Evolutionary conservation across 345 rosid species (phyloP), one percentile per base, ranked within the genome.

Genomic region (Melaleuca quinquenervia): DNA sequence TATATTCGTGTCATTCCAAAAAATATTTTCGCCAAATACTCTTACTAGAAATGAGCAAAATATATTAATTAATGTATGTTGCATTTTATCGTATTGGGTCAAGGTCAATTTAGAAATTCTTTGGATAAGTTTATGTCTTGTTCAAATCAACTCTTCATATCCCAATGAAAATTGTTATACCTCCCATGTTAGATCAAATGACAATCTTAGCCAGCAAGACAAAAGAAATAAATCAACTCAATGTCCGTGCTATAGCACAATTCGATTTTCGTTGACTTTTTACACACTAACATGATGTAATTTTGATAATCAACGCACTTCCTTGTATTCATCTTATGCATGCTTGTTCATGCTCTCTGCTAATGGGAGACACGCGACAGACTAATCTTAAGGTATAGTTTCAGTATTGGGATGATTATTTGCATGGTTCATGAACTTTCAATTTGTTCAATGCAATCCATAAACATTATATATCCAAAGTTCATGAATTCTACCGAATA

Each of bases 191-290:
- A 53, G 24, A 20, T 53, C 10, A 53, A 53, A 20, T 21, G 24
- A 21, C 24, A 53, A 21, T 53, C 22, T 53, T 8, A 36, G 41
- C 80, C 11, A 70, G 9, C 32, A 9, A 70, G 32, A 64, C 1
- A 18, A 52, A 15, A 18, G 15, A 52, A 52, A 52, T 6, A 16
- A 52, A 52, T 52, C 53, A 70, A 70, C 80, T 18, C 48, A 8
- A 8, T 70, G 36, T 70, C 20, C 7, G 0, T 41, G 5, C 3
- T 9, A 0, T 0, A 8, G 0, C 80, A 70, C 48, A 36, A 10
- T 22, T 36, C 12, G 26, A 70, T 36, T 26, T 70, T 2, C 41
- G 12, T 70, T 36, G 48, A 9, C 41, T 36, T 70, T 70, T 70
- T 1, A 10, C 13, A 36, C 78, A 18, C 48, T 70, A 18, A 36